Evolutionary conservation across 352 stramenopile species (phyloP), one percentile per base, ranked within the genome.

Genomic region (Globisporangium spinosum): DNA sequence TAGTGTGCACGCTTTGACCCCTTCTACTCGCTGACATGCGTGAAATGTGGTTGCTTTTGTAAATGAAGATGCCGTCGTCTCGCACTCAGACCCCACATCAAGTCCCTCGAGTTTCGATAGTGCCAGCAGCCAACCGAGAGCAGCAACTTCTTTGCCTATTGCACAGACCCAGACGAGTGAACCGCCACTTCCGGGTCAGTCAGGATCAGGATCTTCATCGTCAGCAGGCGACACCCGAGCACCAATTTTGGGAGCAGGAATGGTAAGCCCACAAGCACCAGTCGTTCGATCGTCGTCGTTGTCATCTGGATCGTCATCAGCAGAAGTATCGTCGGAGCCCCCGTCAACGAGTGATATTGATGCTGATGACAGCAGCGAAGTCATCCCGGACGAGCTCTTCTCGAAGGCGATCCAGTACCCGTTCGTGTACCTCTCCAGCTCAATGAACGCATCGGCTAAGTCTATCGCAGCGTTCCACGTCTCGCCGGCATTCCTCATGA

Each of bases 401-500:
- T 57, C 23, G 10, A 20, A 23, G 13, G 23, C 49, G 0, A 23
- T 53, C 17, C 20, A 17, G 5, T 67, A 51, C 32, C 60, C 47
- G 17, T 51, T 66, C 22, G 60, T 29, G 27, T 66, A 59, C 9
- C 32, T 66, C 6, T 67, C 47, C 20, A 27, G 17, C 47, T 25
- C 15, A n/a, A 17, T 59, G 45, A 66, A 66, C 34, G 61, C 58
- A 1, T 45, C 59, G 13, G n/a, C 5, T 1, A 29, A 56, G 45
- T 67, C 61, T 13, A n/a, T 58, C 1, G 27, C 61, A 25, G 61
- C 45, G 27, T 17, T 59, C 47, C 29, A 51, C 17, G 49, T 66
- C 61, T 17, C 27, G 3, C 2, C 29, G 2, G 32, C 17, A 20
- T 27, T 59, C 5, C 20, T 66, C 13, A 3, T 66, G 27, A 35